Base-by-base conservation (phyloP, 306 rosid genomes). In the Begonia peltatifolia region DNA sequence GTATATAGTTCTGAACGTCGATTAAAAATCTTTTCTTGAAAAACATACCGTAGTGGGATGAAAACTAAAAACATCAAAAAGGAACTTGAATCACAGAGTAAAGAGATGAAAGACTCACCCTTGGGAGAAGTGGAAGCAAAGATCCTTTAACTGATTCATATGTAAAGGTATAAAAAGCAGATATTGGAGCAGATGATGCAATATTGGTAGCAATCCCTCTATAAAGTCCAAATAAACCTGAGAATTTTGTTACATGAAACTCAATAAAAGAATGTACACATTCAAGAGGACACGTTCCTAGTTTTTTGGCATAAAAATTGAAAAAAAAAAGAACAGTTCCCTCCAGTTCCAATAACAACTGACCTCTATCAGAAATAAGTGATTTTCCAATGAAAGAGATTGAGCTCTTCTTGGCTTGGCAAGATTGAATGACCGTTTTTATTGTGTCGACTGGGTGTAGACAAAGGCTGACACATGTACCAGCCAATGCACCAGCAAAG, bases 401-500 rank as follows among this genome's bases (percentile, higher is more conserved):
- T 53, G 95, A 85, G 71, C 72, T 83, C 66, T 83, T 83, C 49
- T 86, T 76, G 12, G 77, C 79, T 56, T 51, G 71, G 63, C 90
- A 73, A 50, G 97, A 76, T 62, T 90, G 97, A 73, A 73, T 42
- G 46, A 90, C 94, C 36, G 97, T 90, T 77, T 90, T 90, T 61
- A 90, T 47, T 25, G 97, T 85, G 74, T 90, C 97, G 79, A 85
- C 70, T 11, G 95, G 97, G 74, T 90, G 97, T 54, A 90, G 74
- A 79, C 92, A 80, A 71, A 81, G 79, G 78, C 95, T 90, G 63
- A 85, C 97, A 74, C 84, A 79, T 61, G 77, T 6, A 71, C 97
- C 97, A 48, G 97, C 78, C 69, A 90, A 76, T 5, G 97, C 97
- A 67, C 97, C 97, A 25, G 97, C 88, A 71, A 90, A 74, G 55